These are phyloP conservation scores for Penicillium sp. DNA, from an alignment of 2,329 filamentous ascomycete species.

Conservation along the genomic window DNA sequence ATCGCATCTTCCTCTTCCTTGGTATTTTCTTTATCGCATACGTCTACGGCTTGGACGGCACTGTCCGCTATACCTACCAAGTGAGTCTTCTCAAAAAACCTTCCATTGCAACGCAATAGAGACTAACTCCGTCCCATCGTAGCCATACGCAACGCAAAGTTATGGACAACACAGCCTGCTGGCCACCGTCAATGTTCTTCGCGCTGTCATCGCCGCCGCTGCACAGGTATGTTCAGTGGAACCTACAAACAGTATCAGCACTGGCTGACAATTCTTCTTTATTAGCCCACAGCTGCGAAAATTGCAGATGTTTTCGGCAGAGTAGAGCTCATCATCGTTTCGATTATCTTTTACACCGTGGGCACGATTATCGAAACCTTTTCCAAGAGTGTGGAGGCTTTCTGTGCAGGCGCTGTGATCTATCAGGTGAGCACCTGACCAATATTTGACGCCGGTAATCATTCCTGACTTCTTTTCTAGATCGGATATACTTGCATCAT, in stretches of 20 bases:
- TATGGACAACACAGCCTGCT: conserved; percentile 59
- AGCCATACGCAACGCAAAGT: conserved; percentile 56
- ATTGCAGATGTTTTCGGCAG: conserved; percentile 66
- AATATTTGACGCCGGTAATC: neutral
- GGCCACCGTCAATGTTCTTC: conserved; percentile 61
- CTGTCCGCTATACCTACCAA: conserved; percentile 56
- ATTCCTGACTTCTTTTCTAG: conserved; percentile 17
- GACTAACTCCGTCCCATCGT: conserved; percentile 6
- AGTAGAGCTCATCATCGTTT: conserved; percentile 59
- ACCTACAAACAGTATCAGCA: too few species aligned
- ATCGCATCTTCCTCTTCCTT: conserved; percentile 61
- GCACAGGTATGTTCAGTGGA: conserved; percentile 43
- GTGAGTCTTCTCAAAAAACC: conserved; percentile 11
- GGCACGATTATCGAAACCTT: conserved; percentile 60
- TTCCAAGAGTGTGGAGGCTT: conserved; percentile 52
- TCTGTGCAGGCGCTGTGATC: conserved; percentile 60
- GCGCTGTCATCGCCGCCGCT: conserved; percentile 62
- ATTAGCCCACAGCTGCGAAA: conserved; percentile 60
- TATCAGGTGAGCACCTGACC: conserved; percentile 48
- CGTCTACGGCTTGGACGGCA: conserved; percentile 63
- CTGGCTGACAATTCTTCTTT: neutral
- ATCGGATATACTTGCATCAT: conserved; percentile 65
- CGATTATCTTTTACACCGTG: conserved; percentile 59
- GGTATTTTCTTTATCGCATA: conserved; percentile 66
- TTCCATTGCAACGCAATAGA: neutral